Base-by-base conservation (phyloP, 805 yeast species). In the Saturnispora zaruensis region DNA sequence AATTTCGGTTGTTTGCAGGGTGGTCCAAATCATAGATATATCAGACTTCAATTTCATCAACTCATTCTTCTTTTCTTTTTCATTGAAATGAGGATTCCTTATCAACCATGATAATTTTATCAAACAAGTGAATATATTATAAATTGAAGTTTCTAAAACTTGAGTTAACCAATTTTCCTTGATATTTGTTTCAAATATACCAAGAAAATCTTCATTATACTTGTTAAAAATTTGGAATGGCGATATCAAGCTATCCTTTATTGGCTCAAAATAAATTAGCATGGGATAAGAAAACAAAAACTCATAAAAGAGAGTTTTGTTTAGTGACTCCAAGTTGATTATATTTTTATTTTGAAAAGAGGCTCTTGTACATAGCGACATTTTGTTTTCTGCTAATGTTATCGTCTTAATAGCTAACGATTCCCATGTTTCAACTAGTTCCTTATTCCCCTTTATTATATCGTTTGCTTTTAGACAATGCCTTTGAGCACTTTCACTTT, bases 231-330 rank as follows among this genome's bases (percentile, higher is more conserved):
- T 64, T 36, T 55, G 56, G 51, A 67, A 73, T 4, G 80, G 79
- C 23, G 71, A 65, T 1, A 77, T 76, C 9, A 74, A 36, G 6
- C 21, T 48, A 11, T 66, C 64, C 3, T 59, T 51, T 18, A 56
- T 58, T 2, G 66, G 59, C 16, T 75, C 64, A 42, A 68, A 64
- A 28, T 73, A 63, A 4, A 75, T 53, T 4, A 68, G 61, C 7
- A 69, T 63, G 6, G 73, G 62, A 52, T 69, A 74, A 50, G 69
- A 72, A 58, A 69, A 71, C 3, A 73, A 56, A 72, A 74, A 23
- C 26, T 57, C 51, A 18, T 41, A 33, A 48, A 55, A 45, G 16
- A 54, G 37, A 11, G 46, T 32, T 34, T 44, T 50, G 36, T 50
- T 52, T 25, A 44, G 21, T n/a, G 36, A 28, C 14, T 48, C 46